Conservation (phyloP, 192 early-diverging fungal species). For the Borealophlyctis nickersoniae region DNA sequence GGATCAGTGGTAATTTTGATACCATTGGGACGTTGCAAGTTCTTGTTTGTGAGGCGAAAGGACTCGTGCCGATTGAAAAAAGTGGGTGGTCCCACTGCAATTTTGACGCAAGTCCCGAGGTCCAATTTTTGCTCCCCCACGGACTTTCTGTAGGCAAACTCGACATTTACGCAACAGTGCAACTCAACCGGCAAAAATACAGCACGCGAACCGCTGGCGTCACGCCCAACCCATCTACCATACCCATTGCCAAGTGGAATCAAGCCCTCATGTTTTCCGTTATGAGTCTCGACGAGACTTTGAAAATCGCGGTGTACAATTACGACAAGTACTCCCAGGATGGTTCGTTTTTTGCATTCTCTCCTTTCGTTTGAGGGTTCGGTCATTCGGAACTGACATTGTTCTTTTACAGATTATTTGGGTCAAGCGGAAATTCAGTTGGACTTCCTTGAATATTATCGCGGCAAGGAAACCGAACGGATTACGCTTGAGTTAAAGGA, state of each 20-base stretch:
- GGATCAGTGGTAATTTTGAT: slow-evolving; percentile 10
- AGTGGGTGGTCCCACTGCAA: slow-evolving; percentile 4
- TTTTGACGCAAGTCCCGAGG: background rate
- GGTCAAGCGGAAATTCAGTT: slow-evolving; percentile 35
- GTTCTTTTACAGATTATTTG: slow-evolving; percentile 30
- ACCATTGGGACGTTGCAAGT: slow-evolving; percentile 36
- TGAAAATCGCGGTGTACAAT: slow-evolving; percentile 35
- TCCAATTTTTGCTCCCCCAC: slow-evolving; percentile 3
- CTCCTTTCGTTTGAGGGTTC: background rate
- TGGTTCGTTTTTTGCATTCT: slow-evolving; percentile 17
- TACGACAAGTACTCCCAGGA: slow-evolving; percentile 45
- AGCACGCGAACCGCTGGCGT: slow-evolving; percentile 25
- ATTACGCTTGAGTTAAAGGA: slow-evolving; percentile 30
- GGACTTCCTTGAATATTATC: slow-evolving; percentile 48
- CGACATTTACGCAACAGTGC: slow-evolving; percentile 28
- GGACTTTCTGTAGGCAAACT: no score
- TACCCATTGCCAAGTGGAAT: no score
- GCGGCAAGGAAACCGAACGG: slow-evolving; percentile 38
- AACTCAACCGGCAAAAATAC: slow-evolving; percentile 27
- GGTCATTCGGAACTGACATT: background rate
- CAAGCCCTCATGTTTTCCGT: slow-evolving; percentile 40
- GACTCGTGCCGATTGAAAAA: slow-evolving; percentile 10
- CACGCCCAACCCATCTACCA: no score
- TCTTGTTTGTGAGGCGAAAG: slow-evolving; percentile 19
- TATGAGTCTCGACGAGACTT: slow-evolving; percentile 28